Evolutionary conservation across 106 monocot species (phyloP), one percentile per base, ranked within the genome.

Genomic region (Agapanthus africanus): DNA sequence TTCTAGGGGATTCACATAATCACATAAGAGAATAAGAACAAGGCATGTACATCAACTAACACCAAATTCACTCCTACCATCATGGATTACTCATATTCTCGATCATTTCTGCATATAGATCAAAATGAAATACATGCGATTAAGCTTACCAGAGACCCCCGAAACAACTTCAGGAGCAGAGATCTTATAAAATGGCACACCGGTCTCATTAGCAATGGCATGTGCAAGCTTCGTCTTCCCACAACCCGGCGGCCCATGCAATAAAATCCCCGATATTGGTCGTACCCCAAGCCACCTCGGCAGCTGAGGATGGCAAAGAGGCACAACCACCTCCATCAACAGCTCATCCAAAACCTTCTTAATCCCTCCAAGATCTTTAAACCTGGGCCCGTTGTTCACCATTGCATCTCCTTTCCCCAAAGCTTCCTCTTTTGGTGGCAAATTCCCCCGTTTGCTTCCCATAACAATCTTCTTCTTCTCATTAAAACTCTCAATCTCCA

Each of bases 141-240:
- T 25, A 4, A 22, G n/a, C 70, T 76, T 73, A 99, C 97, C 97
- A 33, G 97, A 92, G n/a, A 91, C 77, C 11, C 89, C 92, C 14
- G 97, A 90, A 21, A 92, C 84, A 23, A 92, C 54, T 49, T 99
- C 97, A 6, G 92, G 73, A 31, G 92, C 92, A 9, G 84, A 99
- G 5, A 92, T 92, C 63, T 80, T 84, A 46, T 99, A 92, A 60
- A 99, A 99, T 0, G 92, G 87, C 21, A 92, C 80, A 6, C 85
- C 81, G 21, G 97, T 81, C 89, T 99, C 92, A 75, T 89, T 99
- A 0, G 97, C 97, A 73, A 99, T 99, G 11, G 97, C 92, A 68
- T 87, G 82, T 0, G 97, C 97, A 40, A 99, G 84, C 71, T 72
- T 90, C 2, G 97, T 99, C 75, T 99, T 99, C 51, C 97, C 97